Percentiles rank a stretch among this genome's conserved stretches.
phyloP scores from a whole-genome alignment of 306 rosid species.

The Sophora flavescens region DNA sequence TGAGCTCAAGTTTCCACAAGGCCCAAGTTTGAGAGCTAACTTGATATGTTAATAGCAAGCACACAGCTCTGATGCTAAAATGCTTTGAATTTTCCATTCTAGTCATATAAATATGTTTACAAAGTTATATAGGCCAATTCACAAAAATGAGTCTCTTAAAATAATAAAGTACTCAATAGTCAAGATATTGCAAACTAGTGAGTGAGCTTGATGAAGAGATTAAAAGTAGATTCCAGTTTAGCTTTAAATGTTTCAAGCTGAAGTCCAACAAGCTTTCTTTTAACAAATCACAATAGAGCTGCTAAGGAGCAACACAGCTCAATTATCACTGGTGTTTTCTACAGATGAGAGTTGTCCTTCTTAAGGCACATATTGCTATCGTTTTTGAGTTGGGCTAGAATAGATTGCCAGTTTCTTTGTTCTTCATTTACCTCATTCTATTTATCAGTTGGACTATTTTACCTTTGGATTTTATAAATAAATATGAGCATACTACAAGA shows the following conservation, averaged over 20 bases:
- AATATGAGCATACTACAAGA: background rate
- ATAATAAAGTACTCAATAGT: background rate
- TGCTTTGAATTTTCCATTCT: conserved; percentile 13
- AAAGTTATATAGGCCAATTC: background rate
- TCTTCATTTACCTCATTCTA: background rate
- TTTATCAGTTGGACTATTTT: background rate
- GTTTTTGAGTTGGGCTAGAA: background rate
- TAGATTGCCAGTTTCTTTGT: background rate
- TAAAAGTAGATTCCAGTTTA: background rate
- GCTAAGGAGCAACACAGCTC: background rate
- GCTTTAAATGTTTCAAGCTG: background rate
- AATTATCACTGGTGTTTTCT: background rate
- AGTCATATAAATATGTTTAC: conserved; percentile 7
- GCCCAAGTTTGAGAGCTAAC: conserved; percentile 7
- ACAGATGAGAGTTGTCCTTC: background rate
- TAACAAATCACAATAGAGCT: background rate
- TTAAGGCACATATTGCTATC: background rate
- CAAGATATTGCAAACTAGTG: background rate
- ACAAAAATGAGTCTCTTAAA: background rate
- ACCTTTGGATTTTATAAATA: background rate
- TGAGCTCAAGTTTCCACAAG: background rate
- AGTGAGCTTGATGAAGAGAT: background rate
- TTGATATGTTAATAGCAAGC: conserved; percentile 25
- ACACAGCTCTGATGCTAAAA: conserved; percentile 4
- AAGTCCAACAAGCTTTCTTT: background rate